These are phyloP conservation scores for Suhomyces bolitotheri DNA, from an alignment of 1,139 yeast species.

Conservation along the genomic window DNA sequence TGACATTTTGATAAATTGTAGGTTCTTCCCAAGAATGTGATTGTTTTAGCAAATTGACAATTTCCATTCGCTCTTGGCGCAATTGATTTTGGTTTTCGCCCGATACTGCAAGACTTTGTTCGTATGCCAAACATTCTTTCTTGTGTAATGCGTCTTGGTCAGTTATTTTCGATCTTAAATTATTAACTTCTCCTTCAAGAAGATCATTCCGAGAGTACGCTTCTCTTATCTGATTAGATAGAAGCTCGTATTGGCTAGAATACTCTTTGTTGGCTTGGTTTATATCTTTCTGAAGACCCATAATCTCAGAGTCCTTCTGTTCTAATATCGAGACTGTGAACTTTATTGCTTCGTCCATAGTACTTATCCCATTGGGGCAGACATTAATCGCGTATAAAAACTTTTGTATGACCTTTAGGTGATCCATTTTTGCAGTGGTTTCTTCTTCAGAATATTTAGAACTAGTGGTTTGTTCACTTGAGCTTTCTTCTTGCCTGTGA, in stretches of 20 bases:
- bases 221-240: background rate
- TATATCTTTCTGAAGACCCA: slow-evolving; percentile 2
- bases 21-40: too few species aligned
- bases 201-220: background rate
- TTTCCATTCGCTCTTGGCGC: too few species aligned
- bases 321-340: background rate
- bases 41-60: too few species aligned
- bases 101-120: background rate
- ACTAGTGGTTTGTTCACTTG: too few species aligned
- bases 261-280: background rate
- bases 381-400: too few species aligned
- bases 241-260: background rate
- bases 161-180: background rate
- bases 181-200: background rate
- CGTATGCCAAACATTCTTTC: background rate
- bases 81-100: too few species aligned
- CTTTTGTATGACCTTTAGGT: too few species aligned
- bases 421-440: too few species aligned
- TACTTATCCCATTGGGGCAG: too few species aligned
- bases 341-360: background rate
- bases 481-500: too few species aligned
- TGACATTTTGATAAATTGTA: too few species aligned
- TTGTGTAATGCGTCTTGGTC: background rate
- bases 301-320: slow-evolving; percentile 1
- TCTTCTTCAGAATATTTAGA: too few species aligned